Percentiles rank a stretch among this genome's conserved stretches.
Evolutionary conservation across 176 grass and related monocot genomes (phyloP).

Genomic region (Thinopyrum elongatum): DNA sequence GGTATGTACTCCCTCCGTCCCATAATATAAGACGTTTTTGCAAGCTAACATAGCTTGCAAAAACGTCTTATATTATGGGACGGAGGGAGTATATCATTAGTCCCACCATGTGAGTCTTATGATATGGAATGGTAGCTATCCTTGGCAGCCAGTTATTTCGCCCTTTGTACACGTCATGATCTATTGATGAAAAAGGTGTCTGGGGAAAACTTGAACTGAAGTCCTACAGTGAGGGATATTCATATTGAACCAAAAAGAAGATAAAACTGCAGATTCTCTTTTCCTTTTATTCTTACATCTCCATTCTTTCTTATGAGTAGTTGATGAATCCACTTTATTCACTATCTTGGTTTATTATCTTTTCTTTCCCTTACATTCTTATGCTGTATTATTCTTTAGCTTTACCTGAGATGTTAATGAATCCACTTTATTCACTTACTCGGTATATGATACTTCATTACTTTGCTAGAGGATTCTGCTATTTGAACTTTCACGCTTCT

Average conservation of each 20-base stretch:
- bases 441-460: background rate
- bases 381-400: background rate
- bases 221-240: background rate
- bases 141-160: background rate
- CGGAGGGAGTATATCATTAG: no score
- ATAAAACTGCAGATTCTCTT: background rate
- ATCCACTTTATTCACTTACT: background rate
- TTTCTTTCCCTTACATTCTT: background rate
- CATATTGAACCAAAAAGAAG: background rate
- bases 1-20: no score
- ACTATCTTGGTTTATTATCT: background rate
- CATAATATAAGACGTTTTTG: no score
- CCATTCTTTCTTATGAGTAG: background rate
- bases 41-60: no score
- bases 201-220: background rate
- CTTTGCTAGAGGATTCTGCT: background rate
- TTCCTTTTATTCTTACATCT: background rate
- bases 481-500: background rate
- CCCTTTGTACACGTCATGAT: background rate
- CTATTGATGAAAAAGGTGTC: background rate
- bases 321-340: background rate
- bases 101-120: background rate
- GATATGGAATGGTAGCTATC: background rate
- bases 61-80: no score
- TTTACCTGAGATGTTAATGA: conserved; percentile 1